Evolutionary conservation across 2,329 filamentous ascomycete genomes (phyloP), one percentile per base, ranked within the genome.

Genomic region (Colletotrichum tabaci): DNA sequence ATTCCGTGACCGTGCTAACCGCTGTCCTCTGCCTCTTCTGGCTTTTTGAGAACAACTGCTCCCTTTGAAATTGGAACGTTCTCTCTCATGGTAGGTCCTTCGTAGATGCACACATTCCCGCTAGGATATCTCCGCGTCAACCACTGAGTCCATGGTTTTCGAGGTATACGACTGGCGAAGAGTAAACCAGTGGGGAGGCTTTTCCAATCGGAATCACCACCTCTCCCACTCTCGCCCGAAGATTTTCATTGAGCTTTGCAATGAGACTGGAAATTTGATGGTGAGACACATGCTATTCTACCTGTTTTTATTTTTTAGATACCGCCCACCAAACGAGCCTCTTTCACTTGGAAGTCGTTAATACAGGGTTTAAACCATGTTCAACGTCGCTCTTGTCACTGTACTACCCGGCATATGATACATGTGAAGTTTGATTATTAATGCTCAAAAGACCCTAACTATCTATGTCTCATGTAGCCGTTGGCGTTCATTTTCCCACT

Each of bases 131-230:
- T 93, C 93, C 94, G 91, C 91, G 90, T 92, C 88, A 89, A 91
- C 90, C 92, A 87, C 85, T 79, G 77, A 84, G 78, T 83, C 86
- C 79, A 92, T 94, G 93, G 92, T 90, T 92, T 88, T 90, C 90
- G 90, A 94, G 94, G 92, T 98, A 98, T 91, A 97, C 93, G 91
- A 90, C 89, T 95, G 90, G 94, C 94, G 93, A 88, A 98, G 87
- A 98, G 83, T 78, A 88, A 96, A 84, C 79, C 80, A 77, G 82
- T 82, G 79, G 80, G 79, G 78, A 82, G 80, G 80, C 74, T 61
- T 75, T 77, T 79, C 81, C 86, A 82, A 62, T 16, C 77, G 80
- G 80, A 81, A 81, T 88, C 85, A 89, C 84, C 79, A 82, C 49
- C 77, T 85, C 83, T 83, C 82, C 79, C 81, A 83, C 83, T 88